Base-by-base conservation (phyloP, 2,329 filamentous ascomycete species). In the Penicillium vulpinum region DNA sequence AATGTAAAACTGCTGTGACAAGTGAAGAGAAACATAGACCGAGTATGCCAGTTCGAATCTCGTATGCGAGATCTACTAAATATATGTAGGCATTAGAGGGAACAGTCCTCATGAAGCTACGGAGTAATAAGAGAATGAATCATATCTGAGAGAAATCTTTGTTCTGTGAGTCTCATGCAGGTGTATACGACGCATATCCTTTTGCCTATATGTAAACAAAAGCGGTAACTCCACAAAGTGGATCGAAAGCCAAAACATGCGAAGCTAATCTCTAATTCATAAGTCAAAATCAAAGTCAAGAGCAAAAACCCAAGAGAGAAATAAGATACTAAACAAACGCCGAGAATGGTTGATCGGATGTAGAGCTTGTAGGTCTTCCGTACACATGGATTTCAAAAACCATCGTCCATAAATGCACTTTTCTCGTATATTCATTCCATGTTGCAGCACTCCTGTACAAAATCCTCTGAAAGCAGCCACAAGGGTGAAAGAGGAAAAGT, bases 361-460 rank as follows among this genome's bases (percentile, higher is more conserved):
- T 40, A 44, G 31, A 49, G 18, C 50, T 21, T 45, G 46, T 29
- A 21, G 31, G 11, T 41, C 16, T 43, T 31, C 29, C 21, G 51
- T 33, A 11, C 44, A 53, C 9, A 36, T 44, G 18, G 31, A 52
- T n/a, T 41, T 26, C 29, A 39, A 36, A 39, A 26, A 13, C 31
- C 16, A 22, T 8, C 13, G 18, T 39, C 48, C 52, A 50, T 38
- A 16, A 31, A 64, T 62, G 61, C 54, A 60, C 52, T 47, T 36
- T 54, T 53, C 51, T 59, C 46, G 46, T 61, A 54, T 43, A 54
- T 57, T 56, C 54, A 59, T 58, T 60, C 45, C 60, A 53, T 44
- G 45, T 31, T 47, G 43, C 56, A 62, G 47, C 36, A 61, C 35
- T 53, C 54, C 57, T 59, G 31, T 59, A 61, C 47, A 62, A 45